Percentiles rank a stretch among this genome's conserved stretches.
These are phyloP conservation scores for Ogataea trehalophila DNA, from an alignment of 805 yeast species.

Conservation along the genomic window DNA sequence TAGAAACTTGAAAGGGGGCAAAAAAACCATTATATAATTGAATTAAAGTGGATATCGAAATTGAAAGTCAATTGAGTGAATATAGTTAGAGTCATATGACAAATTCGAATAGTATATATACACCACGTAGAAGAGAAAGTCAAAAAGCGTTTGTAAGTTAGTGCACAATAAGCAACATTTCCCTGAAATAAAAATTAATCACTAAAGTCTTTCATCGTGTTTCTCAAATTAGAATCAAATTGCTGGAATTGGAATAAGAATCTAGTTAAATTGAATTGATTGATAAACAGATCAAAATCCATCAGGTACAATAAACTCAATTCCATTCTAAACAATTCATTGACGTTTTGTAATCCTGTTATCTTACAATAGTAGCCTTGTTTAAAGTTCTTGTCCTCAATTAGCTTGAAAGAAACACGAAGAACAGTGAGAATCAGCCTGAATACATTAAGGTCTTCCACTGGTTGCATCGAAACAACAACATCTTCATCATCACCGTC, in stretches of 20 bases:
- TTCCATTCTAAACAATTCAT: conserved; percentile 37
- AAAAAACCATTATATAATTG: too few species aligned
- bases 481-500: background rate
- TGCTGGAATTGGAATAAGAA: conserved; percentile 29
- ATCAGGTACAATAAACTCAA: conserved; percentile 36
- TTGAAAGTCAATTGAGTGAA: too few species aligned
- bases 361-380: conserved; percentile 39
- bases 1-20: too few species aligned
- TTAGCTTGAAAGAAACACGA: conserved; percentile 36
- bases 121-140: background rate
- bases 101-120: too few species aligned
- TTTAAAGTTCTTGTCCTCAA: conserved; percentile 42
- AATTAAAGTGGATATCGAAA: too few species aligned
- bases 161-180: too few species aligned
- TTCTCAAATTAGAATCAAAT: conserved; percentile 17
- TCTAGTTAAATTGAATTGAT: conserved; percentile 31
- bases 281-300: conserved; percentile 37
- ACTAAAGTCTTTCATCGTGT: background rate
- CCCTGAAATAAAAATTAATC: background rate
- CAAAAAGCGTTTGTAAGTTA: background rate
- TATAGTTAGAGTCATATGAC: too few species aligned
- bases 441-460: conserved; percentile 35
- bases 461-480: conserved; percentile 22
- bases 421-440: conserved; percentile 36
- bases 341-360: conserved; percentile 37